Base-by-base conservation (phyloP, 441 rosid genomes). In the Geranium incanum region DNA sequence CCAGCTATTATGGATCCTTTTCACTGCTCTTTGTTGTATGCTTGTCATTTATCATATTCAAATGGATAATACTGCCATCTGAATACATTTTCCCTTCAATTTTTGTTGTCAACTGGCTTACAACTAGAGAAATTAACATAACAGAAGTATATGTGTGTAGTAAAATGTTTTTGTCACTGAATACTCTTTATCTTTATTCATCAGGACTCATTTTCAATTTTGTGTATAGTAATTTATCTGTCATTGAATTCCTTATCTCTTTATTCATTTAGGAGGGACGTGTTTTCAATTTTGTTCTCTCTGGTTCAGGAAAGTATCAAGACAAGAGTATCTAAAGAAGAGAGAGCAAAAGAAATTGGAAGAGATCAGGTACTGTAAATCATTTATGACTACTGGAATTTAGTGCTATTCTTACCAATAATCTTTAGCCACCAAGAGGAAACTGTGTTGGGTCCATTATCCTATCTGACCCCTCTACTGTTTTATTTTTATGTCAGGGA, bases 301-400 rank as follows among this genome's bases (percentile, higher is more conserved):
- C 9, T 71, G 33, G 67, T 78, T 66, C 87, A 93, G 98, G 78
- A 89, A 92, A 80, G 86, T 92, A 70, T 95, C 99, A 72, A 86
- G 99, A 78, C 94, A 78, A 81, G 97, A 86, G 73, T 90, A 90
- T 81, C 77, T 90, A 63, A 88, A 87, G 81, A 90, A 88, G 79
- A 85, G 96, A 78, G 96, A 87, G 82, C 89, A 88, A 75, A 88
- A 87, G 84, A 88, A 90, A 79, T 78, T 90, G 79, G 90, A 88
- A 64, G 92, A 90, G 80, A 80, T 90, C 72, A 85, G 89, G 97
- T 93, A 85, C 68, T 37, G 21, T 68, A 5, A 9, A 69, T 67
- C 18, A 16, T 36, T 13, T 13, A 28, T 72, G 36, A 59, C 65
- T 33, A 7, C 23, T 41, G 23, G 23, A 36, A 12, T 70, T 68